Evolutionary conservation across 176 grass and related monocot genomes (phyloP).

Genomic region (Carex scoparia): DNA sequence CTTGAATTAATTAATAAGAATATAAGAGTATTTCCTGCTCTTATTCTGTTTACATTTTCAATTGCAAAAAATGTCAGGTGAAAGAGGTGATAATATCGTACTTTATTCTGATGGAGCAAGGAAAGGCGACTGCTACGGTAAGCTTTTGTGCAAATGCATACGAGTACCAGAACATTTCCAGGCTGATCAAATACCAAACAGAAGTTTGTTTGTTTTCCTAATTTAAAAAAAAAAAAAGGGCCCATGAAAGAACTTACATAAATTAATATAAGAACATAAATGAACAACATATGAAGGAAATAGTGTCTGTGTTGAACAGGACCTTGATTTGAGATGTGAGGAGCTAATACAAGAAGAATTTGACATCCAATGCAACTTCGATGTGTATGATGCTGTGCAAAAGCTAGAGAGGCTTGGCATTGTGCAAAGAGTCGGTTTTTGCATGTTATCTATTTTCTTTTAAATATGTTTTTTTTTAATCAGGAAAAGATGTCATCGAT

Average conservation of each 20-base stretch:
- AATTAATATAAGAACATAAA: not conserved
- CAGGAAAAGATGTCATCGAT: not conserved
- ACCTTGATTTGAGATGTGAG: constrained; percentile 89
- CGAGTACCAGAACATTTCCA: not conserved
- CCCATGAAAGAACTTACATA: not conserved
- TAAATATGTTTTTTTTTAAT: not conserved
- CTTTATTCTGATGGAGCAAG: constrained; percentile 99
- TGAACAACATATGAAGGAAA: not conserved
- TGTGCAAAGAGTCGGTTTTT: constrained; percentile 71
- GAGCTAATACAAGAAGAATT: constrained; percentile 95
- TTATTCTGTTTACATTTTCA: not conserved
- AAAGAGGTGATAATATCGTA: constrained; percentile 98
- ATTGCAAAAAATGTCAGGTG: constrained; percentile 44
- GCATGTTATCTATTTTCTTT: constrained; percentile 17
- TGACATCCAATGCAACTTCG: constrained; percentile 86
- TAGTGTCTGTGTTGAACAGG: constrained; percentile 29
- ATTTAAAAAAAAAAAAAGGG: not conserved
- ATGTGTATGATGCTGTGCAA: constrained; percentile 83
- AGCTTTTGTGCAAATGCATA: constrained; percentile 9
- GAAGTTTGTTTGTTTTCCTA: not conserved
- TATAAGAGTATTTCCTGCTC: not conserved
- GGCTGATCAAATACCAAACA: not conserved
- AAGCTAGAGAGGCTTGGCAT: constrained; percentile 92
- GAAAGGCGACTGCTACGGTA: constrained; percentile 80
- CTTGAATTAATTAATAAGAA: not conserved